Evolutionary conservation across 139 green algal genomes (phyloP).

Genomic region (Ulvella scutata): DNA sequence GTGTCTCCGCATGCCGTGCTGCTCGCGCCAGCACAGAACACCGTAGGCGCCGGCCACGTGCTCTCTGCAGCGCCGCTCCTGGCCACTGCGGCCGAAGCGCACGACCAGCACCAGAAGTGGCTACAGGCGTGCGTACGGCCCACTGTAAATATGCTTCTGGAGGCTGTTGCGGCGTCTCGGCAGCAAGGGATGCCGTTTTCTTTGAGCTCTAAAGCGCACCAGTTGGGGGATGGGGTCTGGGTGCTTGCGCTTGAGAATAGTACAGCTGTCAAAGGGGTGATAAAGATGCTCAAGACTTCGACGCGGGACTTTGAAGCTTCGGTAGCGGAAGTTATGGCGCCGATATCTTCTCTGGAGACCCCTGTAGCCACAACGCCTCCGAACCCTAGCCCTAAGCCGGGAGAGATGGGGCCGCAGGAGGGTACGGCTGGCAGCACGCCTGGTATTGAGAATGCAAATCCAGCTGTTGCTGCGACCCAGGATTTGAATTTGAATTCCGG

Average conservation of each 20-base stretch:
- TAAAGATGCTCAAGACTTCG: not conserved
- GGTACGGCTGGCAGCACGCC: too few relatives aligned
- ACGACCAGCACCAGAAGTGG: slow-evolving; percentile 46
- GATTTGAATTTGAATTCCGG: too few relatives aligned
- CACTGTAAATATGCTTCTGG: slow-evolving; percentile 39
- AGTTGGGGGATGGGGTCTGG: slow-evolving; percentile 72
- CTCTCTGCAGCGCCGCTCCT: slow-evolving; percentile 59
- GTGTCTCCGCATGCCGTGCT: not conserved
- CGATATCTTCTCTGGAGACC: too few relatives aligned
- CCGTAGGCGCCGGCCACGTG: slow-evolving; percentile 28
- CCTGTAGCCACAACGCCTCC: too few relatives aligned
- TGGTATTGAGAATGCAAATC: too few relatives aligned
- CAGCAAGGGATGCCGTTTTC: not conserved
- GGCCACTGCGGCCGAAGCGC: slow-evolving; percentile 27
- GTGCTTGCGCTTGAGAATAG: slow-evolving; percentile 33
- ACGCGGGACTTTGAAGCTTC: not conserved
- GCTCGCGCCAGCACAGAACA: not conserved
- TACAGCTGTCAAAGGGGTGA: not conserved
- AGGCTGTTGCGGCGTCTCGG: not conserved
- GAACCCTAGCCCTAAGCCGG: too few relatives aligned
- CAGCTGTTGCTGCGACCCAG: too few relatives aligned
- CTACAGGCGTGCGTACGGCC: slow-evolving; percentile 67
- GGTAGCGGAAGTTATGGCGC: not conserved
- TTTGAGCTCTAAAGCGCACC: slow-evolving; percentile 7
- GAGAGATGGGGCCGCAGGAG: too few relatives aligned